Percentiles rank a stretch among this genome's conserved stretches.
These are phyloP conservation scores for Cystoisospora suis DNA, from an alignment of 169 alveolate genomes.

Conservation along the genomic window DNA sequence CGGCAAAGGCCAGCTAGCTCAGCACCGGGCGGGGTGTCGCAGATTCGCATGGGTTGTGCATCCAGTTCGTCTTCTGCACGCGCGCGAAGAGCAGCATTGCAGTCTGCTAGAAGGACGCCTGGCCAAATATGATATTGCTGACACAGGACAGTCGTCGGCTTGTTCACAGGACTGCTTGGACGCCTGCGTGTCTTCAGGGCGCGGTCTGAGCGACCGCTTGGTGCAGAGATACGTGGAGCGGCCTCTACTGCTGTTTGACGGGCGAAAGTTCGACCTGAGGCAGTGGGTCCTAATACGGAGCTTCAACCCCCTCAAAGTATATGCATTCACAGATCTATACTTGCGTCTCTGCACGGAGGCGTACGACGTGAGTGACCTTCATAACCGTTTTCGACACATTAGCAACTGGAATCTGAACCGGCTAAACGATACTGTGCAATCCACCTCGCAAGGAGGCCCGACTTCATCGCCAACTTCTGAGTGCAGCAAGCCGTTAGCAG, in stretches of 20 bases:
- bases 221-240: constrained; percentile 89
- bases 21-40: too few relatives aligned
- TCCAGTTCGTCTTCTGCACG: too few relatives aligned
- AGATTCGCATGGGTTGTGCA: too few relatives aligned
- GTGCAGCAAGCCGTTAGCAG: constrained; percentile 5
- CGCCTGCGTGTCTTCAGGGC: not conserved
- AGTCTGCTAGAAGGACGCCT: too few relatives aligned
- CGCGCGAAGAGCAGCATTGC: too few relatives aligned
- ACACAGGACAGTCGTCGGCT: too few relatives aligned
- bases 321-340: constrained; percentile 89
- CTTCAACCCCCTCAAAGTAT: constrained; percentile 90
- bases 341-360: constrained; percentile 90
- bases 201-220: constrained; percentile 85
- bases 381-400: constrained; percentile 29
- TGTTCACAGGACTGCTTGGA: not conserved
- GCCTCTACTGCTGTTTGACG: constrained; percentile 91
- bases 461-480: not conserved
- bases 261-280: constrained; percentile 92
- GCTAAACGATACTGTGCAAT: not conserved
- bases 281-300: constrained; percentile 89
- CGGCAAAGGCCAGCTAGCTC: too few relatives aligned
- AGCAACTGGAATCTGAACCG: constrained; percentile 57
- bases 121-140: too few relatives aligned
- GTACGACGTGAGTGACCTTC: constrained; percentile 60
- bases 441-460: not conserved